Evolutionary conservation across 352 stramenopile species (phyloP).

Genomic region (Phytopythium montanum): DNA sequence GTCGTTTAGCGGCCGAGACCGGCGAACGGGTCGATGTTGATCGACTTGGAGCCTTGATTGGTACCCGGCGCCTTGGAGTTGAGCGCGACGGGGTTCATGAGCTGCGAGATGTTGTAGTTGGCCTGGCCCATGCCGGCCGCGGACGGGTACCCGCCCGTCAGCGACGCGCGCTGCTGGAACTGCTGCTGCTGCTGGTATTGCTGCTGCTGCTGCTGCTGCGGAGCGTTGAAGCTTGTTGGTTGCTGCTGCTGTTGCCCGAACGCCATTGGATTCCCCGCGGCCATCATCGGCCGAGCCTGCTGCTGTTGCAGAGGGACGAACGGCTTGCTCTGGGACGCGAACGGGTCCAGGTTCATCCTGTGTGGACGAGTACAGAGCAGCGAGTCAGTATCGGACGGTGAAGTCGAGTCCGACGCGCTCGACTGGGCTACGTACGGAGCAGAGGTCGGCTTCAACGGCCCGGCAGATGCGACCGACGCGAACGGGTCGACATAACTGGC

Average conservation of each 20-base stretch:
- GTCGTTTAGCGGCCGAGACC: slow-evolving; percentile 30
- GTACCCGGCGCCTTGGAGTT: slow-evolving; percentile 33
- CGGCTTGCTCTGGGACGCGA: slow-evolving; percentile 21
- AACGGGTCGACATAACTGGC: slow-evolving; percentile 64
- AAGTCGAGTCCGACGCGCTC: not conserved
- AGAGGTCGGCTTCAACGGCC: slow-evolving; percentile 35
- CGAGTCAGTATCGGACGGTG: not conserved
- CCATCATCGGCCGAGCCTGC: slow-evolving; percentile 11
- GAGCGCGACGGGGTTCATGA: slow-evolving; percentile 77
- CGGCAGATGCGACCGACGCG: slow-evolving; percentile 34
- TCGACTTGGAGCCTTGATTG: slow-evolving; percentile 47
- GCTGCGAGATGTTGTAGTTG: slow-evolving; percentile 82
- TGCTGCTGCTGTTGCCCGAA: slow-evolving; percentile 19
- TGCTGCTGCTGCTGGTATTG: slow-evolving; percentile 25
- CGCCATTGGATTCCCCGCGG: slow-evolving; percentile 12
- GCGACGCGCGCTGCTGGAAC: slow-evolving; percentile 17
- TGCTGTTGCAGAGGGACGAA: slow-evolving; percentile 26
- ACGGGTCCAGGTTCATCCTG: slow-evolving; percentile 53
- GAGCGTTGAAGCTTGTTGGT: slow-evolving; percentile 11
- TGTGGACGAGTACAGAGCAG: not conserved
- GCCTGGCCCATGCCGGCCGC: slow-evolving; percentile 24
- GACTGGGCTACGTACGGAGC: slow-evolving; percentile 16
- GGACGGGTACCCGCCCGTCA: slow-evolving; percentile 15
- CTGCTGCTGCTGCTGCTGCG: slow-evolving; percentile 22
- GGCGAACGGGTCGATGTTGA: slow-evolving; percentile 84